These are phyloP conservation scores for Hypoxylon sp. DNA, from an alignment of 2,329 filamentous ascomycete species.

Conservation along the genomic window DNA sequence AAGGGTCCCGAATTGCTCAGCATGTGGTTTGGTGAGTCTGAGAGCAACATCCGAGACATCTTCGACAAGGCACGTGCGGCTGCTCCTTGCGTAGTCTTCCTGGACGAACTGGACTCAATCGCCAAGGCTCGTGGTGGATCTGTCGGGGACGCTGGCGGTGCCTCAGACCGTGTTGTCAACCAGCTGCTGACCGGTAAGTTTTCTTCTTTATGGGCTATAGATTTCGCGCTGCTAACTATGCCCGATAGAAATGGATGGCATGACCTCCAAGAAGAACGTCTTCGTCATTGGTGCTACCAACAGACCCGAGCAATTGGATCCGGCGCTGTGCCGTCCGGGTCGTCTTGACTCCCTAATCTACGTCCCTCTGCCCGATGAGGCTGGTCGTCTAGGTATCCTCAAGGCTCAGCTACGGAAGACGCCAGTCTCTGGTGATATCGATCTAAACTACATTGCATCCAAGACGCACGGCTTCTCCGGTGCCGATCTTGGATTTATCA, in stretches of 20 bases:
- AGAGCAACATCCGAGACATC: slow-evolving; percentile 99
- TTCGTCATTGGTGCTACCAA: slow-evolving; percentile 99
- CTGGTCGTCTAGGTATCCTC: slow-evolving; percentile 88
- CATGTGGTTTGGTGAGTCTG: slow-evolving; percentile 99
- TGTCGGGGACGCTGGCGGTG: slow-evolving; percentile 94
- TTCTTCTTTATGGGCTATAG: not conserved
- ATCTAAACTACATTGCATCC: slow-evolving; percentile 90
- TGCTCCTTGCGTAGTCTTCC: slow-evolving; percentile 97
- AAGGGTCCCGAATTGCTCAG: slow-evolving; percentile 98
- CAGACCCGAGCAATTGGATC: slow-evolving; percentile 97
- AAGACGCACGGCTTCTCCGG: slow-evolving; percentile 99
- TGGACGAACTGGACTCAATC: slow-evolving; percentile 98
- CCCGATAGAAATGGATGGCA: slow-evolving; percentile 90
- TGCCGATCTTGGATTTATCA: slow-evolving; percentile 99
- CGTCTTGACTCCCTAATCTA: slow-evolving; percentile 99
- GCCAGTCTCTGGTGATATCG: slow-evolving; percentile 86
- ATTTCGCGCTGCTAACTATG: slow-evolving; percentile 55
- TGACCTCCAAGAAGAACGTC: slow-evolving; percentile 99
- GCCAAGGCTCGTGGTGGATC: slow-evolving; percentile 99
- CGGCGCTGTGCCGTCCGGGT: slow-evolving; percentile 95
- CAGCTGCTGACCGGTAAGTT: slow-evolving; percentile 93
- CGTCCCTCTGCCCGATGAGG: slow-evolving; percentile 93
- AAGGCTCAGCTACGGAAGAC: slow-evolving; percentile 98
- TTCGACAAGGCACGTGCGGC: slow-evolving; percentile 99
- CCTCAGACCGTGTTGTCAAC: slow-evolving; percentile 99